These are phyloP conservation scores for Stygiomarasmius scandens DNA, from an alignment of 1,284 basidiomycete species.

Conservation along the genomic window DNA sequence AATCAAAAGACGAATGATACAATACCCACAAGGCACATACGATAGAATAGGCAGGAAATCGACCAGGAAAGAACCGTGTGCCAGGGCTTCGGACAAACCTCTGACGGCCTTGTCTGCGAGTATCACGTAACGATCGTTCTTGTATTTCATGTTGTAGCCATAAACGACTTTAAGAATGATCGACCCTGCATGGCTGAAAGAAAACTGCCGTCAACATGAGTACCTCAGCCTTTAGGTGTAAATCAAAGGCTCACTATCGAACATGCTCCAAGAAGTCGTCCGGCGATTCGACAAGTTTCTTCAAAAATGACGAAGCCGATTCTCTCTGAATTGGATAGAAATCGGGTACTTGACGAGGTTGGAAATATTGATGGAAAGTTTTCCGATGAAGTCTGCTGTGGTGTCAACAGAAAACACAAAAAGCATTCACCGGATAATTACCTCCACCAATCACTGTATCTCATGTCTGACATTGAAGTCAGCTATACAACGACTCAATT, in stretches of 20 bases:
- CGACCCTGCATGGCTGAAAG: conserved; percentile 24
- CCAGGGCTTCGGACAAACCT: conserved; percentile 23
- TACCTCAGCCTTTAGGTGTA: too few relatives aligned
- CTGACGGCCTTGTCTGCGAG: conserved; percentile 29
- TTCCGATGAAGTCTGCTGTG: conserved; percentile 23
- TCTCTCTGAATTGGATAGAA: conserved; percentile 20
- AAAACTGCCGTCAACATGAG: too few relatives aligned
- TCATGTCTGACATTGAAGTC: conserved; percentile 18
- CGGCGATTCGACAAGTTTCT: conserved; percentile 23
- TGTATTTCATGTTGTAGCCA: conserved; percentile 29
- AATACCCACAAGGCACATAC: conserved; percentile 22
- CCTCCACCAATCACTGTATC: conserved; percentile 32
- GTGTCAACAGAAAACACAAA: not conserved
- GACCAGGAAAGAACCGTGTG: conserved; percentile 33
- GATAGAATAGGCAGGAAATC: conserved; percentile 32
- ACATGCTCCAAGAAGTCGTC: conserved; percentile 27
- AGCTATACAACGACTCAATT: too few relatives aligned
- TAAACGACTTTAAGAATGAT: conserved; percentile 30
- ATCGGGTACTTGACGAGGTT: conserved; percentile 10
- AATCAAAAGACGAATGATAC: not conserved
- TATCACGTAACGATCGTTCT: conserved; percentile 29
- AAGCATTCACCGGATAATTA: conserved; percentile 5
- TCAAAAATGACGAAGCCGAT: conserved; percentile 19
- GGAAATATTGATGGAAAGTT: conserved; percentile 26
- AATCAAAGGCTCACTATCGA: conserved; percentile 24